Conservation (phyloP, 768 basidiomycete genomes). For the Podaxis sp. region DNA sequence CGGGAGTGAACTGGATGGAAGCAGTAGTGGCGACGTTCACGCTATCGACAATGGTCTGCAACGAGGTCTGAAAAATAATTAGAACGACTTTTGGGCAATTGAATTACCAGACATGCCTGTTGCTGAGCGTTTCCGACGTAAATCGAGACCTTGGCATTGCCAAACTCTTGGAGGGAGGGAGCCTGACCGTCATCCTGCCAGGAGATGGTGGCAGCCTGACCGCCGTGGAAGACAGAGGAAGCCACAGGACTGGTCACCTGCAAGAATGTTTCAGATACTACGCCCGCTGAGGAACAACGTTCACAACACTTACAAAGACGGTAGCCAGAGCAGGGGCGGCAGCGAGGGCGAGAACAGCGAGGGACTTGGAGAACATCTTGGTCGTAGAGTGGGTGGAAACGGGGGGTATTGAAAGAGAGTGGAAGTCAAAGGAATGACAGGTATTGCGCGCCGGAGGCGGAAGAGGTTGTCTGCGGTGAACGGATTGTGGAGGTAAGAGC, state of each 20-base stretch:
- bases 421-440: slow-evolving; percentile 21
- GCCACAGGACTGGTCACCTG: slow-evolving; percentile 61
- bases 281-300: slow-evolving; percentile 13
- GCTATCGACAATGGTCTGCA: slow-evolving; percentile 49
- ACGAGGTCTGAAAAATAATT: slow-evolving; percentile 38
- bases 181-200: slow-evolving; percentile 57
- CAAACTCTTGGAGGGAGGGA: slow-evolving; percentile 53
- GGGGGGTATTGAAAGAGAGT: slow-evolving; percentile 39
- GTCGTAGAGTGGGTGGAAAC: slow-evolving; percentile 14
- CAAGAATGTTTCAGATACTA: slow-evolving; percentile 3
- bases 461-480: slow-evolving; percentile 16
- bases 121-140: slow-evolving; percentile 59
- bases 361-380: slow-evolving; percentile 50
- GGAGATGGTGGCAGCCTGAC: slow-evolving; percentile 43
- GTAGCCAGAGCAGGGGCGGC: slow-evolving; percentile 52
- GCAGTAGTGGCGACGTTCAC: slow-evolving; percentile 51
- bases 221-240: slow-evolving; percentile 44
- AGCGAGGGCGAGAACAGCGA: slow-evolving; percentile 50
- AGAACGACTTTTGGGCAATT: neutral
- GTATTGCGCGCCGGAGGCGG: slow-evolving; percentile 6
- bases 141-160: slow-evolving; percentile 51
- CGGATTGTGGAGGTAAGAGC: neutral
- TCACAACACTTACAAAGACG: slow-evolving; percentile 47
- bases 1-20: slow-evolving; percentile 50
- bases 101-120: slow-evolving; percentile 43